Percentiles rank a stretch among this genome's conserved stretches.
phyloP scores from a whole-genome alignment of 495 filamentous ascomycete species.

The Lophiostoma macrostomum region DNA sequence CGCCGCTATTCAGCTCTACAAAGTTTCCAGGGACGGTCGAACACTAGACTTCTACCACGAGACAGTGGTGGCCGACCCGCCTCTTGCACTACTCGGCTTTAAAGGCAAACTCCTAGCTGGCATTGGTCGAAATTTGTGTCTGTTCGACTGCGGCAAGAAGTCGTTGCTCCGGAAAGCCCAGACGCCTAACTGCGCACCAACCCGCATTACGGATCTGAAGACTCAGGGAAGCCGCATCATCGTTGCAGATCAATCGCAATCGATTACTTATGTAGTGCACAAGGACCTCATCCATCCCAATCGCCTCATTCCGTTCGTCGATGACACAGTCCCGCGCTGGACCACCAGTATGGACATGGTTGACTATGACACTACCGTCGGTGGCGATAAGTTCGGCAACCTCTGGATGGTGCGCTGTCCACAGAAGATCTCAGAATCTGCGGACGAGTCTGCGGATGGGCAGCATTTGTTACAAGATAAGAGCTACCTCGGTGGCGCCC shows the following conservation, averaged over 20 bases:
- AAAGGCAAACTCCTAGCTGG: constrained; percentile 87
- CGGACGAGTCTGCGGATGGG: constrained; percentile 88
- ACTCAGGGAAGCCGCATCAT: constrained; percentile 91
- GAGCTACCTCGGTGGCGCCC: constrained; percentile 82
- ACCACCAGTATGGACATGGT: constrained; percentile 87
- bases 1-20: constrained; percentile 90
- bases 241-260: constrained; percentile 87
- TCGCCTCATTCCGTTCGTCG: constrained; percentile 83
- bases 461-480: constrained; percentile 85
- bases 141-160: constrained; percentile 88
- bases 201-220: constrained; percentile 79
- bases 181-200: constrained; percentile 65
- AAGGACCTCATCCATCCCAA: constrained; percentile 76
- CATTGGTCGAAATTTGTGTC: constrained; percentile 72
- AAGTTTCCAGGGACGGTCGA: constrained; percentile 80
- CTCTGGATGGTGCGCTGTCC: constrained; percentile 89
- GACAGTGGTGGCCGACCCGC: constrained; percentile 83
- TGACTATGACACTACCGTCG: constrained; percentile 93
- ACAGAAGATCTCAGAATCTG: constrained; percentile 77
- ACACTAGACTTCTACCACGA: constrained; percentile 94
- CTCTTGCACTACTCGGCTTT: constrained; percentile 83
- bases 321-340: constrained; percentile 85
- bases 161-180: constrained; percentile 90
- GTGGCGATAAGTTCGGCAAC: constrained; percentile 97
- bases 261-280: constrained; percentile 86